Base-by-base conservation (phyloP, 1,284 basidiomycete species). In the Xerocomus nothofagi region DNA sequence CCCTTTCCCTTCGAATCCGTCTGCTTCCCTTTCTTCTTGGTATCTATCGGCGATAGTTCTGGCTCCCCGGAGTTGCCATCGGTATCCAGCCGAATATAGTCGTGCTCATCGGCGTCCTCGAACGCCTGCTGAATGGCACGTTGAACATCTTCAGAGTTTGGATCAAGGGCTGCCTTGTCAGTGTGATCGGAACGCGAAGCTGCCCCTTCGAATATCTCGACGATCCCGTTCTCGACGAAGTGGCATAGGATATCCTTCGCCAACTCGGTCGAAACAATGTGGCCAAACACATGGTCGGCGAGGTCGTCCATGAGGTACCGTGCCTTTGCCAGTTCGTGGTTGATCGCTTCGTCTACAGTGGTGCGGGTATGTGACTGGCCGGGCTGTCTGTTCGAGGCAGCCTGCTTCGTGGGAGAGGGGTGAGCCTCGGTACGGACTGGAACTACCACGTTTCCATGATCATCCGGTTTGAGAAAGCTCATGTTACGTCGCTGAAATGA, bases 271-370 rank as follows among this genome's bases (percentile, higher is more conserved):
- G 54, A 49, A 0, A 58, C 49, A 0, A 54, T 45, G 21, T 53
- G 49, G 1, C 55, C 51, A 8, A 57, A 49, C 2, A 60, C 17
- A 14, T 57, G 49, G 12, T 55, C 39, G 0, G 50, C 49, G 23
- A 54, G 57, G 18, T 59, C 57, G 0, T 47, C 32, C 26, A 41
- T 27, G 2, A 58, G 21, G 14, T 49, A 56, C 5, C 34, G 44
- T 6, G 46, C 46, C 21, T 20, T 50, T 4, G 33, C 48, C 12
- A 57, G 44, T 29, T 57, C 51, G 6, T 32, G 29, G 7, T 37
- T 34, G 1, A 57, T 29, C 1, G 30, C 47, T 21, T 18, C 17
- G 12, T 40, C 41, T 8, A 54, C 4, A 4, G 14, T 4, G 6
- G 34, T 15, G 3, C 42, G 37, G 0, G 50, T 54, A 14, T 48